These are phyloP conservation scores for Geum urbanum DNA, from an alignment of 306 rosid species.

Conservation along the genomic window DNA sequence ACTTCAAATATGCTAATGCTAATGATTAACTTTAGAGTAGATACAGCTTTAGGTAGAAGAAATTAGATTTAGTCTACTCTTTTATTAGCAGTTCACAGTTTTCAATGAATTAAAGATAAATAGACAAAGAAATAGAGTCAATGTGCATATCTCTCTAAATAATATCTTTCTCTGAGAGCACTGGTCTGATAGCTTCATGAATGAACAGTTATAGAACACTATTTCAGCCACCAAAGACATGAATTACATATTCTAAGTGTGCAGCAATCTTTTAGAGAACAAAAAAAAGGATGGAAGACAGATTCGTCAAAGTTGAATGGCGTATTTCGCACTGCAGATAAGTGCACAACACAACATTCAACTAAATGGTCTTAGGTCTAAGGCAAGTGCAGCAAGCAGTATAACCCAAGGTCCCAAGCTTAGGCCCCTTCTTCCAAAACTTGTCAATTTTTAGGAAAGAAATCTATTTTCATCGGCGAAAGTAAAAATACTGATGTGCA, in stretches of 20 bases:
- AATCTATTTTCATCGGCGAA: background rate
- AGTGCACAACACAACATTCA: background rate
- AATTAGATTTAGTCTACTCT: background rate
- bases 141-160: background rate
- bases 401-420: background rate
- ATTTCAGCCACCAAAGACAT: background rate
- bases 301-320: no score
- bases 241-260: background rate
- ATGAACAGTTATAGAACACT: background rate
- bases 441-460: background rate
- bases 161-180: background rate
- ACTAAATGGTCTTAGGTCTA: background rate
- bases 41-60: background rate
- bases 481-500: background rate
- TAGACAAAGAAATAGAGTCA: background rate
- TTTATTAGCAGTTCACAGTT: background rate
- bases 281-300: background rate
- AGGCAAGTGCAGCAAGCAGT: background rate
- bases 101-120: background rate
- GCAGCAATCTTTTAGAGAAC: background rate
- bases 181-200: background rate
- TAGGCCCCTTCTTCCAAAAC: background rate
- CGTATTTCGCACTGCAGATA: background rate
- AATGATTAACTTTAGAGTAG: background rate
- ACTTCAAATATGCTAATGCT: background rate